Percentiles rank a stretch among this genome's conserved stretches.
These are phyloP conservation scores for Tolypocladium amazonense DNA, from an alignment of 2,329 filamentous ascomycete species.

Conservation along the genomic window DNA sequence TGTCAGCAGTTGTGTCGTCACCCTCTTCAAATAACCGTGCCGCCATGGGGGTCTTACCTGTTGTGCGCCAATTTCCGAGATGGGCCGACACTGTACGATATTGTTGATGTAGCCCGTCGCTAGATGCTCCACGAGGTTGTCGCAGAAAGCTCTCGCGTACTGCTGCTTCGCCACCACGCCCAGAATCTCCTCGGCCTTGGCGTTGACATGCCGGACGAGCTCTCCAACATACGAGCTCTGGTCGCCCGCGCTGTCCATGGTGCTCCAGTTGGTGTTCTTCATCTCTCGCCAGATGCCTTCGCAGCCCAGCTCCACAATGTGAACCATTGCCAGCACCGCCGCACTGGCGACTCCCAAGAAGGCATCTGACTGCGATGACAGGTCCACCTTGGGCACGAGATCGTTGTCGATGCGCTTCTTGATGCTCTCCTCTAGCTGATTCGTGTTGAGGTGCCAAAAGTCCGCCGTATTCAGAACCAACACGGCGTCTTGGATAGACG, in stretches of 20 bases:
- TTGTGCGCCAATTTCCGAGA: conserved; percentile 89
- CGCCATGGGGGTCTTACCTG: conserved; percentile 41
- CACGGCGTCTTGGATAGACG: conserved; percentile 63
- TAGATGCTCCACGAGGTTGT: conserved; percentile 86
- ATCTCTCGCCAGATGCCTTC: conserved; percentile 93
- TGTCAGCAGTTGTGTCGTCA: not conserved
- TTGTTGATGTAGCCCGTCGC: conserved; percentile 70
- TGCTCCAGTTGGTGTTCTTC: conserved; percentile 91
- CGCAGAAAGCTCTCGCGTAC: conserved; percentile 88
- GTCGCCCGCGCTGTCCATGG: conserved; percentile 85
- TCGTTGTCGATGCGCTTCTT: conserved; percentile 80
- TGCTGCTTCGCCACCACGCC: conserved; percentile 76
- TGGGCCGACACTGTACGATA: conserved; percentile 79
- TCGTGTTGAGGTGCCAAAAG: conserved; percentile 91
- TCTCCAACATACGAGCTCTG: conserved; percentile 87
- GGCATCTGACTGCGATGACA: conserved; percentile 86
- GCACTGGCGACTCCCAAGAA: conserved; percentile 93
- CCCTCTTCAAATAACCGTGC: not conserved
- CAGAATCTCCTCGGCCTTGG: conserved; percentile 63
- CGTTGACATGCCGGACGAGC: conserved; percentile 62
- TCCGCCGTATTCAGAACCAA: conserved; percentile 93
- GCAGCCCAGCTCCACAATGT: conserved; percentile 70
- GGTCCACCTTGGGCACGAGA: conserved; percentile 64
- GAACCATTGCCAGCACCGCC: conserved; percentile 73
- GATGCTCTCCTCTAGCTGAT: conserved; percentile 89